These are phyloP conservation scores for Teunomyces pallodes DNA, from an alignment of 805 yeast species.

Conservation along the genomic window DNA sequence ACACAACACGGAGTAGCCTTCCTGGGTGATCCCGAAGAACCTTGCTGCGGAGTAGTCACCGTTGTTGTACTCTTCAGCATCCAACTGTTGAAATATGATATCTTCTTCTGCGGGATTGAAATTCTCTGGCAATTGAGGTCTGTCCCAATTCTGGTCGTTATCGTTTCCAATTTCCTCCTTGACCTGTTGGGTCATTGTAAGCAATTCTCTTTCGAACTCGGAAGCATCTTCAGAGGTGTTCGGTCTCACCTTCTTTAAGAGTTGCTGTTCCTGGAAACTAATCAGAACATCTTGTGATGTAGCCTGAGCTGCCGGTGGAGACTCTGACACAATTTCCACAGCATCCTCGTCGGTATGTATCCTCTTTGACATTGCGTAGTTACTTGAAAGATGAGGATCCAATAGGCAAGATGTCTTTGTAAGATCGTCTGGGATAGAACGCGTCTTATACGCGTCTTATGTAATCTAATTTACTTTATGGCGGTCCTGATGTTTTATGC, in stretches of 20 bases:
- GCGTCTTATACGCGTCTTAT: slow-evolving; percentile 2
- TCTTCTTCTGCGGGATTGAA: slow-evolving; percentile 51
- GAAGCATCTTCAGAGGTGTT: slow-evolving; percentile 36
- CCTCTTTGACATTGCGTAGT: slow-evolving; percentile 1
- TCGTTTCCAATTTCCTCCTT: slow-evolving; percentile 21
- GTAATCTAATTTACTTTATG: not conserved
- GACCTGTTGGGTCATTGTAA: slow-evolving; percentile 33
- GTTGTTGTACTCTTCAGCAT: slow-evolving; percentile 78
- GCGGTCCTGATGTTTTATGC: too few relatives aligned
- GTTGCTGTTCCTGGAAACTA: slow-evolving; percentile 28
- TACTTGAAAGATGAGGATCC: not conserved
- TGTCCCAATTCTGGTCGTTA: slow-evolving; percentile 44
- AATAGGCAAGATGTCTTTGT: slow-evolving; percentile 2
- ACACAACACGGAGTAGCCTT: slow-evolving; percentile 87
- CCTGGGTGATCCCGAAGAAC: slow-evolving; percentile 88
- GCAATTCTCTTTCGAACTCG: slow-evolving; percentile 39
- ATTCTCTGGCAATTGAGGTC: slow-evolving; percentile 54
- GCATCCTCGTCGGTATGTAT: slow-evolving; percentile 12
- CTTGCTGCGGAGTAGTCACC: slow-evolving; percentile 65
- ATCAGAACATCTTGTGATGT: slow-evolving; percentile 10
- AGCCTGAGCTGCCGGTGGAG: slow-evolving; percentile 13
- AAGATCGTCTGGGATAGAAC: not conserved
- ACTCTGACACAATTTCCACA: slow-evolving; percentile 36
- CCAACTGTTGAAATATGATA: slow-evolving; percentile 84
- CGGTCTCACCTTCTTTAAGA: slow-evolving; percentile 35